phyloP scores from a whole-genome alignment of 805 yeast genomes.

The Wickerhamomyces chambardii region DNA sequence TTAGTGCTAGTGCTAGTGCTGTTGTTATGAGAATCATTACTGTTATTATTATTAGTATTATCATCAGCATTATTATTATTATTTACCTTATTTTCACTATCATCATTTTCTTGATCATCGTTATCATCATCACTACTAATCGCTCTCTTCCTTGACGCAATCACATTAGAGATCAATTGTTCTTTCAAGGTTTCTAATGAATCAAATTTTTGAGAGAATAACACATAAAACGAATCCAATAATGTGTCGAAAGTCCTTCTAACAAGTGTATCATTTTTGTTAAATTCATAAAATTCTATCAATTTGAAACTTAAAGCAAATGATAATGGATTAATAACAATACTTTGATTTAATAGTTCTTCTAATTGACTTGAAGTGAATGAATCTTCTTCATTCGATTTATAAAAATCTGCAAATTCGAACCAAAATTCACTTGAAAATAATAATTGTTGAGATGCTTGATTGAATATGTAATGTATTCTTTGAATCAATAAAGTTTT shows the following conservation, averaged over 20 bases:
- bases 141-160: constrained; percentile 1
- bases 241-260: constrained; percentile 40
- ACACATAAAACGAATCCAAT: constrained; percentile 32
- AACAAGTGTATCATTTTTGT: constrained; percentile 40
- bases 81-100: constrained; percentile 6
- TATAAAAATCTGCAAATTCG: constrained; percentile 36
- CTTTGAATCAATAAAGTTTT: constrained; percentile 44
- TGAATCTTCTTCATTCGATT: constrained; percentile 4
- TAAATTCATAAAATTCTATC: constrained; percentile 63
- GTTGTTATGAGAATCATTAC: constrained; percentile 10
- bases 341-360: constrained; percentile 43
- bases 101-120: constrained; percentile 6
- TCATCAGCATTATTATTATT: constrained; percentile 3
- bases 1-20: constrained; percentile 3
- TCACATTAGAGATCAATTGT: constrained; percentile 7
- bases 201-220: constrained; percentile 21
- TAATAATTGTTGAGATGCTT: constrained; percentile 51
- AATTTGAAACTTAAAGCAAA: constrained; percentile 55
- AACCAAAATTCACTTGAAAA: constrained; percentile 77
- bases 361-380: constrained; percentile 16
- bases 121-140: constrained; percentile 3
- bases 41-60: constrained; percentile 13
- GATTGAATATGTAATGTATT: constrained; percentile 62
- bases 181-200: constrained; percentile 10
- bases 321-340: constrained; percentile 61